A percentile compares a stretch with the other conserved stretches of the same genome.
phyloP scores from a whole-genome alignment of 805 yeast genomes.

The Grigorovia yakushimaensis region DNA sequence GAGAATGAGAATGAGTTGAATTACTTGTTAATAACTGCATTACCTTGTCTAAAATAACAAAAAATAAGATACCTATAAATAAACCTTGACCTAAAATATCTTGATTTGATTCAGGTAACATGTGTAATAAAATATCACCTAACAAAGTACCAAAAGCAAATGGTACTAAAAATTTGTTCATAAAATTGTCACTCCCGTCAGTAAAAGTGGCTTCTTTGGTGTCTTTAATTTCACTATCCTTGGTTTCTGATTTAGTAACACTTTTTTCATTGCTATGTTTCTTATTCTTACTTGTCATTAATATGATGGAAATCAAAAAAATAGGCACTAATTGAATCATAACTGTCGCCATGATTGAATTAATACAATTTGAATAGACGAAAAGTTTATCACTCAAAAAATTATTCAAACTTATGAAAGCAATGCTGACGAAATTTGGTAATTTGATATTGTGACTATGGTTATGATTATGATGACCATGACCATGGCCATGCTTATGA shows the following conservation, averaged over 20 bases:
- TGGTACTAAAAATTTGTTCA: constrained; percentile 38
- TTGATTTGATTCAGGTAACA: constrained; percentile 49
- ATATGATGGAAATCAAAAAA: constrained; percentile 40
- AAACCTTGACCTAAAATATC: constrained; percentile 43
- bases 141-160: constrained; percentile 70
- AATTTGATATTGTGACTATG: neutral
- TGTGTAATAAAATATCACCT: constrained; percentile 66
- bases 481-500: neutral
- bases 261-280: neutral
- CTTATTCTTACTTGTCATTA: neutral
- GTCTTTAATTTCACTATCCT: neutral
- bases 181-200: neutral
- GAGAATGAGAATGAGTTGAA: constrained; percentile 33
- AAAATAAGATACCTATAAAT: constrained; percentile 50
- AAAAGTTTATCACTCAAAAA: constrained; percentile 12
- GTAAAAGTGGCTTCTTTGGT: neutral
- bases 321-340: constrained; percentile 60
- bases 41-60: constrained; percentile 53
- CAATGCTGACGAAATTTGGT: neutral
- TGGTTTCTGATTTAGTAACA: neutral
- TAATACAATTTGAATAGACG: constrained; percentile 38
- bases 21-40: constrained; percentile 36
- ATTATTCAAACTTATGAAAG: neutral
- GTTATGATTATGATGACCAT: neutral
- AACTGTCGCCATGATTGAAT: constrained; percentile 54